Percentiles rank a stretch among this genome's conserved stretches.
Conservation (phyloP, 305 asterid species). For the Fraxinus greggii region DNA sequence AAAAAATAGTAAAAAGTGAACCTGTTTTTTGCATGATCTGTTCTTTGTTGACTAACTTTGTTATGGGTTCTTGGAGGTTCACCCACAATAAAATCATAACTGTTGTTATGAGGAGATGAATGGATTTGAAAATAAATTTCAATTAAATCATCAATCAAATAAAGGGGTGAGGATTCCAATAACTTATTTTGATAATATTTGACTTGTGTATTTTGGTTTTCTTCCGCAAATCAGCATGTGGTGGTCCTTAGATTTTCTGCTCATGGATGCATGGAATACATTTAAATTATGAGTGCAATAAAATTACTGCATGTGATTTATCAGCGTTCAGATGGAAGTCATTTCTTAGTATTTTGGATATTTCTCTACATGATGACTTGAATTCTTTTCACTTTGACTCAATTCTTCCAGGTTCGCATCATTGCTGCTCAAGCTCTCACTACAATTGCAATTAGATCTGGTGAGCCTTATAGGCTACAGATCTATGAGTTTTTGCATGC, state of each 20-base stretch:
- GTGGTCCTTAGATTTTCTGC: constrained; percentile 19
- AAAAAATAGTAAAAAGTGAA: constrained; percentile 9
- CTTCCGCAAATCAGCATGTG: not conserved
- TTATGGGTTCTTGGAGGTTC: not conserved
- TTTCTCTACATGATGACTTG: not conserved
- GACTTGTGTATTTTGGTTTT: not conserved
- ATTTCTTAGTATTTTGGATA: not conserved
- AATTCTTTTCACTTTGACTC: not conserved
- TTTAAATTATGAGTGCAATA: constrained; percentile 2
- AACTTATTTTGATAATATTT: not conserved
- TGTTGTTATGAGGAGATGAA: constrained; percentile 1
- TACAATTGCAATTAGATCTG: constrained; percentile 96
- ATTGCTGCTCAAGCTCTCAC: constrained; percentile 97
- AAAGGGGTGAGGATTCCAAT: constrained; percentile 8
- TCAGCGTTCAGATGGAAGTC: constrained; percentile 1
- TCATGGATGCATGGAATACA: constrained; percentile 1
- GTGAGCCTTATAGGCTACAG: constrained; percentile 99
- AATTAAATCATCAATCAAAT: not conserved
- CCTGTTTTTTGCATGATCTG: constrained; percentile 17
- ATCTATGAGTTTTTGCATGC: constrained; percentile 91
- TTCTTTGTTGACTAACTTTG: constrained; percentile 14
- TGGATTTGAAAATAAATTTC: not conserved
- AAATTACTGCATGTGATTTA: not conserved
- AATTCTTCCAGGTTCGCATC: constrained; percentile 70
- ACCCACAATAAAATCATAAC: not conserved